These are phyloP conservation scores for Fusarium pilosicola DNA, from an alignment of 2,329 filamentous ascomycete genomes.

Conservation along the genomic window DNA sequence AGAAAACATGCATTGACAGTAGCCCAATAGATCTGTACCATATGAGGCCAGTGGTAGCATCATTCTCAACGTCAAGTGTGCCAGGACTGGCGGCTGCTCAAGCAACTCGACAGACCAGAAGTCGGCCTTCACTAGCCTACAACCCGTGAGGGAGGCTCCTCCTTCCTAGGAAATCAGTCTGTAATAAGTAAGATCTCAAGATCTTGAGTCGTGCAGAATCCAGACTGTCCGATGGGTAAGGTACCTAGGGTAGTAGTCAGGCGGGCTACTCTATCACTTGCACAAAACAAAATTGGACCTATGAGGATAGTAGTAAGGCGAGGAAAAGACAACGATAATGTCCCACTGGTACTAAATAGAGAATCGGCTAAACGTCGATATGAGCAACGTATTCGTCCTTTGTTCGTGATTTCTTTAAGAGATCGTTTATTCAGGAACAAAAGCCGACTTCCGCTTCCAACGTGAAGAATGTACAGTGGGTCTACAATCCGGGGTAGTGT, in stretches of 20 bases:
- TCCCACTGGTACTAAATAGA: not conserved
- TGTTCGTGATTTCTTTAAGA: not conserved
- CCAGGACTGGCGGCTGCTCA: slow-evolving; percentile 35
- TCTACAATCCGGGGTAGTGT: slow-evolving; percentile 40
- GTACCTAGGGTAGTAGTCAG: not conserved
- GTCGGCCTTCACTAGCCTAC: slow-evolving; percentile 46
- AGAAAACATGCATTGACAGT: not conserved
- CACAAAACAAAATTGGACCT: not conserved
- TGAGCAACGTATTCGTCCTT: not conserved
- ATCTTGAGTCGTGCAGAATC: slow-evolving; percentile 2
- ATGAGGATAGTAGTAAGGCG: not conserved
- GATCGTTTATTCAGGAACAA: not conserved
- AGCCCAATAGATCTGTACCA: slow-evolving; percentile 34
- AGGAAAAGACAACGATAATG: not conserved
- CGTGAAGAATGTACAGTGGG: not conserved
- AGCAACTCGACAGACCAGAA: slow-evolving; percentile 47
- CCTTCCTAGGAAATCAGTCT: not conserved
- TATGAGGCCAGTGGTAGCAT: slow-evolving; percentile 49
- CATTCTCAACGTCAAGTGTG: slow-evolving; percentile 34
- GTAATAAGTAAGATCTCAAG: slow-evolving; percentile 4
- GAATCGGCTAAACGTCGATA: not conserved
- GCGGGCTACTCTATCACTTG: not conserved
- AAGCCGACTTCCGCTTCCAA: slow-evolving; percentile 9
- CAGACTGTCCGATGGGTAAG: not conserved
- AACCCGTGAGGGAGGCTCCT: slow-evolving; percentile 39